A percentile compares a stretch with the other conserved stretches of the same genome.
phyloP scores from a whole-genome alignment of 257 asterid species.

The Nicotiana undulata region DNA sequence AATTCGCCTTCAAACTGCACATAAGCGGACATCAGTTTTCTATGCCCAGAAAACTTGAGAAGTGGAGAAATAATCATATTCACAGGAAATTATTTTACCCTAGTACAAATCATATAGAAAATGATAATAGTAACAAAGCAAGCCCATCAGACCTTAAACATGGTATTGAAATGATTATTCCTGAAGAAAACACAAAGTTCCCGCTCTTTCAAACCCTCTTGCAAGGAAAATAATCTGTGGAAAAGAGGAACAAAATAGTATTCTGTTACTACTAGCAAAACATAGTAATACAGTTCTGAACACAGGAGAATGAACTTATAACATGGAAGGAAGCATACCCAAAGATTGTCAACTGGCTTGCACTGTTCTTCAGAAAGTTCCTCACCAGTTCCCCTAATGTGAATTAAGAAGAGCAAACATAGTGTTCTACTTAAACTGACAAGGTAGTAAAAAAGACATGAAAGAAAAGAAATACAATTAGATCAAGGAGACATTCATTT shows the following conservation, averaged over 20 bases:
- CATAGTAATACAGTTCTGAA: slow-evolving; percentile 9
- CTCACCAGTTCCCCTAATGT: slow-evolving; percentile 63
- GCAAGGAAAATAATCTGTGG: slow-evolving; percentile 80
- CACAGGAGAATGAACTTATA: not conserved
- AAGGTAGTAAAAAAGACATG: not conserved
- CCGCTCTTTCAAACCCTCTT: slow-evolving; percentile 79
- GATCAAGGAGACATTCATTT: not conserved
- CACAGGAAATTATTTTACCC: not conserved
- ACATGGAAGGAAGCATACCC: slow-evolving; percentile 49
- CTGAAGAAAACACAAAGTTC: slow-evolving; percentile 94
- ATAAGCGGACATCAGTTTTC: slow-evolving; percentile 21
- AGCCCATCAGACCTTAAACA: slow-evolving; percentile 74
- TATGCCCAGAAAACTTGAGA: slow-evolving; percentile 11
- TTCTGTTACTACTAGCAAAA: slow-evolving; percentile 11
- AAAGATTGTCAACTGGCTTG: slow-evolving; percentile 83
- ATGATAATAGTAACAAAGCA: not conserved
- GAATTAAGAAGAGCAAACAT: slow-evolving; percentile 19
- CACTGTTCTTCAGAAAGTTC: slow-evolving; percentile 74
- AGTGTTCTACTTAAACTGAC: not conserved
- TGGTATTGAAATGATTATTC: slow-evolving; percentile 95
- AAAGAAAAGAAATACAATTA: not conserved
- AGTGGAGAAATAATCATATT: slow-evolving; percentile 2
- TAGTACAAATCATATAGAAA: not conserved
- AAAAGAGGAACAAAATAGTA: slow-evolving; percentile 3
- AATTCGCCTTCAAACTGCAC: slow-evolving; percentile 88